Percentiles rank a stretch among this genome's conserved stretches.
phyloP scores from a whole-genome alignment of 768 basidiomycete species.

The Hygrophoropsis aurantiaca region DNA sequence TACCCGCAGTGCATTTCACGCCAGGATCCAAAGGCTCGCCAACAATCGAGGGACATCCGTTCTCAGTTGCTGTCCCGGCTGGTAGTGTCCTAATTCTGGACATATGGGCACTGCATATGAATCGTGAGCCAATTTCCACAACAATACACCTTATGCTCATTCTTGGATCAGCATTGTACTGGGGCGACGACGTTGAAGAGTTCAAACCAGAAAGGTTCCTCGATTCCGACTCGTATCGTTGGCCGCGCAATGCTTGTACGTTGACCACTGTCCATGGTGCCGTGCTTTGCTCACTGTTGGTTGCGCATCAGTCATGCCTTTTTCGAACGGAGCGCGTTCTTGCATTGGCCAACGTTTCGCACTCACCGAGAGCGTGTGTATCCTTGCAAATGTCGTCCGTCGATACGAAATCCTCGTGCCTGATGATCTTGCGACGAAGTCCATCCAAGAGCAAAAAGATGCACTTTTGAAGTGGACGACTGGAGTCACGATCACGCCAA shows the following conservation, averaged over 20 bases:
- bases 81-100: constrained; percentile 43
- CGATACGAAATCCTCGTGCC: constrained; percentile 42
- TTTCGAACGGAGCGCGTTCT: constrained; percentile 43
- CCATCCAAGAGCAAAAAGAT: constrained; percentile 33
- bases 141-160: neutral
- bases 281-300: neutral
- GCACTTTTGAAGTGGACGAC: constrained; percentile 37
- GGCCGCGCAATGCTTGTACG: constrained; percentile 53
- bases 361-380: constrained; percentile 38
- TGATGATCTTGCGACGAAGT: constrained; percentile 26
- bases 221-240: constrained; percentile 47
- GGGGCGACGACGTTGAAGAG: constrained; percentile 44
- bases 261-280: neutral
- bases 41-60: constrained; percentile 24
- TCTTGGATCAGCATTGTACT: constrained; percentile 39
- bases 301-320: constrained; percentile 37
- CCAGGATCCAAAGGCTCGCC: constrained; percentile 13
- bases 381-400: constrained; percentile 44
- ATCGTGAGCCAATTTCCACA: constrained; percentile 33
- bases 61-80: constrained; percentile 34
- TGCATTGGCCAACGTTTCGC: constrained; percentile 55
- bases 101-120: constrained; percentile 43
- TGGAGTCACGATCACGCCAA: constrained; percentile 35
- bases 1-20: constrained; percentile 36
- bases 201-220: constrained; percentile 54